Evolutionary conservation across 2,329 filamentous ascomycete species (phyloP).

Genomic region (Scedosporium minutisporum): DNA sequence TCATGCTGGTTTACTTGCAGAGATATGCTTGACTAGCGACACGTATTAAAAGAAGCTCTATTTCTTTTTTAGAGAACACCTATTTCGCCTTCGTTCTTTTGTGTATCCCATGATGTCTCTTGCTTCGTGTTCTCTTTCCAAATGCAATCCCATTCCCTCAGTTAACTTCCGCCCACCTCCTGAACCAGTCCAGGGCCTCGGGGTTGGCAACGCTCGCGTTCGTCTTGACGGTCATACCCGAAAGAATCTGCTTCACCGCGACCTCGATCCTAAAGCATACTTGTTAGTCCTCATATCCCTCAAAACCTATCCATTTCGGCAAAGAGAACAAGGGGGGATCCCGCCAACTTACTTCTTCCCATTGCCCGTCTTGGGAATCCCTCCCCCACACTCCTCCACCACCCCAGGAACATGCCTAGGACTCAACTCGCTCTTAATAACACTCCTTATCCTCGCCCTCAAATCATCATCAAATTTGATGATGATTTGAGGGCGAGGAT

Average conservation of each 20-base stretch:
- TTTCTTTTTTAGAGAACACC: no score
- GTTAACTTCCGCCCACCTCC: constrained; percentile 58
- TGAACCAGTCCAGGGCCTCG: constrained; percentile 81
- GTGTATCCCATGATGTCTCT: background rate
- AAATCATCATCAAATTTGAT: constrained; percentile 50
- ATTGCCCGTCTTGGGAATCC: constrained; percentile 86
- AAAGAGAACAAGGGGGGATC: background rate
- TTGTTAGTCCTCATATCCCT: constrained; percentile 8
- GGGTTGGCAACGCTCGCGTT: constrained; percentile 91
- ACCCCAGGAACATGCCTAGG: constrained; percentile 81
- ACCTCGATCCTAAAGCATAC: constrained; percentile 66
- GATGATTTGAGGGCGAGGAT: constrained; percentile 54
- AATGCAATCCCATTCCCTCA: constrained; percentile 11
- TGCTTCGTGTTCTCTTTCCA: background rate
- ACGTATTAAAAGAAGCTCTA: no score
- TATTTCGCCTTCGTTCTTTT: background rate
- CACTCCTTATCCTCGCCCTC: constrained; percentile 51
- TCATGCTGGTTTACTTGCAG: no score
- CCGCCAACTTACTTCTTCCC: constrained; percentile 76
- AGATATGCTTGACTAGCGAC: no score
- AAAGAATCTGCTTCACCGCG: constrained; percentile 91
- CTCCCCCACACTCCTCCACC: constrained; percentile 65
- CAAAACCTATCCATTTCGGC: background rate
- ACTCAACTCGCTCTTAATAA: constrained; percentile 69
- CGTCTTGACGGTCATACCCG: constrained; percentile 75